Conservation (phyloP, 2,329 filamentous ascomycete genomes). For the Penicillium sp. region DNA sequence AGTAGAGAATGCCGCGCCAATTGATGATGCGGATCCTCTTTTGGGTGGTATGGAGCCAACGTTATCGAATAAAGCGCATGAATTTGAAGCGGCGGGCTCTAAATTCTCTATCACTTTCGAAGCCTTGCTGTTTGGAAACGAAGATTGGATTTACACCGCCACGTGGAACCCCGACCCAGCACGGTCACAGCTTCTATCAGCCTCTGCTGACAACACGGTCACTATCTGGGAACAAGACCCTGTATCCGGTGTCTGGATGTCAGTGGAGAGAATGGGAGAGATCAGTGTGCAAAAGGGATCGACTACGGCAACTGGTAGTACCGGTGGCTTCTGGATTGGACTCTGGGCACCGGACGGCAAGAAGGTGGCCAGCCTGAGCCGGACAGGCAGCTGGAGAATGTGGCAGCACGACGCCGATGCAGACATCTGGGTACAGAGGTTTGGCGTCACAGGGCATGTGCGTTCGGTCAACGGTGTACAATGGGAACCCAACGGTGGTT, state of each 20-base stretch:
- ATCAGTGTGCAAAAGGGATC: conserved; percentile 94
- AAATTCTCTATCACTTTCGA: conserved; percentile 88
- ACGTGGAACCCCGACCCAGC: conserved; percentile 62
- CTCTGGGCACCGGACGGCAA: conserved; percentile 80
- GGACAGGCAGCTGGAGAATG: conserved; percentile 88
- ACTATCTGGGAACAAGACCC: conserved; percentile 88
- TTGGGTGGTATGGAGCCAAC: conserved; percentile 58
- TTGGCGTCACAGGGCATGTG: conserved; percentile 81
- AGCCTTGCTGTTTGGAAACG: conserved; percentile 87
- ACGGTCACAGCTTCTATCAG: conserved; percentile 73
- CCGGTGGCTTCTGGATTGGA: conserved; percentile 94
- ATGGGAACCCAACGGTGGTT: conserved; percentile 80
- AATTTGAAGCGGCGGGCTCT: conserved; percentile 59
- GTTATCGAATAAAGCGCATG: conserved; percentile 85
- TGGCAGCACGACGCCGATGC: conserved; percentile 66
- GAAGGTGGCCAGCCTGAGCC: conserved; percentile 76
- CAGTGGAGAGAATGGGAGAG: conserved; percentile 79
- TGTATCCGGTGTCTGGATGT: conserved; percentile 86
- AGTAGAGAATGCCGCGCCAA: conserved; percentile 53
- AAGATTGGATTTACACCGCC: conserved; percentile 96
- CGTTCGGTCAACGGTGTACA: conserved; percentile 75
- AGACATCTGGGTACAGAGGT: conserved; percentile 71
- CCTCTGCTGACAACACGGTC: conserved; percentile 92
- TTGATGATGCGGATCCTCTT: conserved; percentile 36
- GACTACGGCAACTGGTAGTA: conserved; percentile 92